Percentiles rank a stretch among this genome's conserved stretches.
These are phyloP conservation scores for Apium graveolens DNA, from an alignment of 129 eudicot genomes.

Conservation along the genomic window DNA sequence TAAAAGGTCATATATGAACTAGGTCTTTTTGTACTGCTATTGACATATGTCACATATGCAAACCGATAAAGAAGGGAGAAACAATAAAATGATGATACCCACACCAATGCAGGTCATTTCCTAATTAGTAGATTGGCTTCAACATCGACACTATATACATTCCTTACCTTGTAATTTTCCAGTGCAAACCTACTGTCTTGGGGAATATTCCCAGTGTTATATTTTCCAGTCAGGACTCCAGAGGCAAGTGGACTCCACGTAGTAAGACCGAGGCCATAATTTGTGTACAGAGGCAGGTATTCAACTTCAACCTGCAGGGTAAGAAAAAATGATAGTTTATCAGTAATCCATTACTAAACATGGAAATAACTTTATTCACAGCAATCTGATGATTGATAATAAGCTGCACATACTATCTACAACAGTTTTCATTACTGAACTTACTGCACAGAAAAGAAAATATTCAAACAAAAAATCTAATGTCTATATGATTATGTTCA, in stretches of 20 bases:
- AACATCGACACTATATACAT: not conserved
- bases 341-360: not conserved
- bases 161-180: conserved; percentile 82
- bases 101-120: not conserved
- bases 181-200: conserved; percentile 78
- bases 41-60: not conserved
- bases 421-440: not conserved
- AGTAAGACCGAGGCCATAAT: conserved; percentile 85
- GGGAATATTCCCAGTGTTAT: conserved; percentile 53
- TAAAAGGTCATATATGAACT: not conserved
- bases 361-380: not conserved
- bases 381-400: not conserved
- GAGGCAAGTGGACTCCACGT: conserved; percentile 99
- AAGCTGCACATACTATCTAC: not conserved
- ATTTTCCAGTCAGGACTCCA: conserved; percentile 88
- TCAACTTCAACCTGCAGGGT: conserved; percentile 74
- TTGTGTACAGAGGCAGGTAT: conserved; percentile 63
- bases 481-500: not conserved
- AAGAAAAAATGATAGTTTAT: not conserved
- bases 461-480: not conserved
- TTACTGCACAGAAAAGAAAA: not conserved
- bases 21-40: not conserved
- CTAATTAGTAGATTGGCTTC: not conserved
- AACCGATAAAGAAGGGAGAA: not conserved
- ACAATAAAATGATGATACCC: not conserved